Conservation (phyloP, 1,139 yeast species). For the Wickerhamomyces sp. region DNA sequence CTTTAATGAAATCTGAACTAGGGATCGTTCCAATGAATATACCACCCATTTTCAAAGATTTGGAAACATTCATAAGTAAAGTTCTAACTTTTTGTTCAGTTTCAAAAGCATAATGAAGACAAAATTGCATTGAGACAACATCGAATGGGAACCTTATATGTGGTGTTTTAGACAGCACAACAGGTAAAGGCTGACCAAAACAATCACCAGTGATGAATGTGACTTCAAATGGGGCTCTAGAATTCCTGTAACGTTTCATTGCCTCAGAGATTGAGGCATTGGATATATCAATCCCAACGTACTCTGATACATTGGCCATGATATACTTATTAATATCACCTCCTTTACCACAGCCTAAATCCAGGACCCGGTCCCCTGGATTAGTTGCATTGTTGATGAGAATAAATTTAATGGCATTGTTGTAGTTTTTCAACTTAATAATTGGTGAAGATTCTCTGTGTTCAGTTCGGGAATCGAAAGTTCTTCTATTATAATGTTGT, state of each 20-base stretch:
- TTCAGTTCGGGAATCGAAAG: constrained; percentile 60
- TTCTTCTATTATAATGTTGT: constrained; percentile 81
- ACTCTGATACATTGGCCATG: constrained; percentile 65
- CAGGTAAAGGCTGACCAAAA: constrained; percentile 64
- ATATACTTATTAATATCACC: constrained; percentile 94
- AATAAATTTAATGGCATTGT: constrained; percentile 86
- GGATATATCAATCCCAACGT: constrained; percentile 88
- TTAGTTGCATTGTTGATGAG: constrained; percentile 66
- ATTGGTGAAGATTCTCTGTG: constrained; percentile 79
- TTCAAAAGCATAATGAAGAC: constrained; percentile 92
- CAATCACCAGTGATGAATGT: constrained; percentile 92
- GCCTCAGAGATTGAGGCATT: constrained; percentile 88
- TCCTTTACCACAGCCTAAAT: constrained; percentile 96
- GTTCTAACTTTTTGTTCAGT: constrained; percentile 74
- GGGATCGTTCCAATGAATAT: constrained; percentile 92
- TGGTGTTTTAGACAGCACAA: constrained; percentile 34
- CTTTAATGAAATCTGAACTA: constrained; percentile 76
- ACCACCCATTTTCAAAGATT: constrained; percentile 77
- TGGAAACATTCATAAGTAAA: constrained; percentile 69
- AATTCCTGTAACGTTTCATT: constrained; percentile 57
- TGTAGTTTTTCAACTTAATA: constrained; percentile 80
- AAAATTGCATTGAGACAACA: constrained; percentile 83
- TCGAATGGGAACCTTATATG: constrained; percentile 80
- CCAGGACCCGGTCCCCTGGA: constrained; percentile 57
- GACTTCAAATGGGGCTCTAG: constrained; percentile 58